These are phyloP conservation scores for Stephania cephalantha DNA, from an alignment of 164 flowering plant genomes.

Conservation along the genomic window DNA sequence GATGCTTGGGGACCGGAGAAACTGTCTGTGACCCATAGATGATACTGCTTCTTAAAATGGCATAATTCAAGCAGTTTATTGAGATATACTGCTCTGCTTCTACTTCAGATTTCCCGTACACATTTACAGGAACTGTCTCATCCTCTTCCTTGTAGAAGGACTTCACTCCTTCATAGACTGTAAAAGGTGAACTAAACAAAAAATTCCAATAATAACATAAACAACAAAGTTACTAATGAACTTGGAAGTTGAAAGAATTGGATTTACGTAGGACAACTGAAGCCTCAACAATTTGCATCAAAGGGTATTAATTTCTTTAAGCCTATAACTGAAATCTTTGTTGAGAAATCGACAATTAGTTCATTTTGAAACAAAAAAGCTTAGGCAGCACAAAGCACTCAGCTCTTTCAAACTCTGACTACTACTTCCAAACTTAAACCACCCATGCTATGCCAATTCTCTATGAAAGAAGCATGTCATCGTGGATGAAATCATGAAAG, in stretches of 20 bases:
- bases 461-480: neutral
- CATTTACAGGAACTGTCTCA: conserved; percentile 75
- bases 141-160: conserved; percentile 94
- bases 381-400: neutral
- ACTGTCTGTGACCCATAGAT: conserved; percentile 81
- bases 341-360: neutral
- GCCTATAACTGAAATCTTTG: neutral
- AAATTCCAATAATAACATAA: no score
- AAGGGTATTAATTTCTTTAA: no score
- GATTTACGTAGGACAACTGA: no score
- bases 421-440: neutral
- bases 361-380: neutral
- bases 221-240: no score
- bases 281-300: conserved; percentile 39
- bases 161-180: conserved; percentile 92
- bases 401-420: neutral
- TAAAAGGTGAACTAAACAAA: neutral
- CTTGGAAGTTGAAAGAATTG: no score
- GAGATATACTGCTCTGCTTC: conserved; percentile 71
- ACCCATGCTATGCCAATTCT: neutral
- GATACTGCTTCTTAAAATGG: conserved; percentile 92
- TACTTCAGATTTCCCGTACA: conserved; percentile 83
- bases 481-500: neutral
- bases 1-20: conserved; percentile 77
- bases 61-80: conserved; percentile 58